phyloP scores from a whole-genome alignment of 2,329 filamentous ascomycete genomes.

The Botrytis byssoidea region DNA sequence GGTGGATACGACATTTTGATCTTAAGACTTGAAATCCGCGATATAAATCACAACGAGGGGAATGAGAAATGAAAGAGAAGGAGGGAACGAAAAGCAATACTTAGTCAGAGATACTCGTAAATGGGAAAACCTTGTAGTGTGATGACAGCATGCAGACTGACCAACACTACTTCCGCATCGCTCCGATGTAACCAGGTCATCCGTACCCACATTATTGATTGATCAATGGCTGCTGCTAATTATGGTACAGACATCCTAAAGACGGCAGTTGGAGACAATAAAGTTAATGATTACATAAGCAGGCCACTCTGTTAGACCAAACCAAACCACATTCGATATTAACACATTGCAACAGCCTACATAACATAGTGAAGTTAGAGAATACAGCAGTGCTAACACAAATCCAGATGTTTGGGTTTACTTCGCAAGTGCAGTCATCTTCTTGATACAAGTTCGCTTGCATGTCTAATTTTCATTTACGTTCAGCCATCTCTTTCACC shows the following conservation, averaged over 20 bases:
- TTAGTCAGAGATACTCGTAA: neutral
- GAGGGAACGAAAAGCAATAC: neutral
- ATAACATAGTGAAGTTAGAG: no score
- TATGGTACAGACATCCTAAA: neutral
- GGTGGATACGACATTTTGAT: slow-evolving; percentile 13
- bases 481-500: neutral
- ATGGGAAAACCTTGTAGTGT: neutral
- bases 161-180: neutral
- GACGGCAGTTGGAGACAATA: neutral
- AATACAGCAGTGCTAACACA: neutral
- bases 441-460: neutral
- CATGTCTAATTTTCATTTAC: neutral
- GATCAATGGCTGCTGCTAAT: neutral
- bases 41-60: neutral
- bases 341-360: neutral
- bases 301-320: neutral
- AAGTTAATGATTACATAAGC: neutral
- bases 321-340: neutral
- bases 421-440: neutral
- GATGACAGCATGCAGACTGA: neutral
- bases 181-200: neutral
- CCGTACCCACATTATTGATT: neutral
- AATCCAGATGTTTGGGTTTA: neutral
- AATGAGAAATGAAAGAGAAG: neutral
- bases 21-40: neutral